Base-by-base conservation (phyloP, 2,329 filamentous ascomycete species). In the Lachnellula occidentalis region DNA sequence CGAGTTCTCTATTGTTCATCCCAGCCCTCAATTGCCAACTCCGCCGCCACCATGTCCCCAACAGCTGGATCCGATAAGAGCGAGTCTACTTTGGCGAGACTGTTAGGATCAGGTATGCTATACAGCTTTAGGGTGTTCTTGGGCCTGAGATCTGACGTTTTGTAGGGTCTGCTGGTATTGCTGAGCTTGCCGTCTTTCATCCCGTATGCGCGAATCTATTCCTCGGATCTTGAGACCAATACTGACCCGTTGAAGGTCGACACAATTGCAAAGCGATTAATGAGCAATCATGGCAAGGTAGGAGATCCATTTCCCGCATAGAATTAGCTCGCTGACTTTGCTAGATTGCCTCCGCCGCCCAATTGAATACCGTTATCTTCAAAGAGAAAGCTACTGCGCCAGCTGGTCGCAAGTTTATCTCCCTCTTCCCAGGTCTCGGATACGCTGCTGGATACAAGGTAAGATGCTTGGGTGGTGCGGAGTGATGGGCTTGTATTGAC, bases 391-490 rank as follows among this genome's bases (percentile, higher is more conserved):
- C 92, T 62, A 68, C 74, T 57, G 92, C 90, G 27, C 72, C 90
- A 5, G 64, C 81, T 34, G 79, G 80, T 53, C 78, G 78, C 66
- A 96, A 96, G 72, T 96, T 97, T 74, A 81, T 96, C 69, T 96
- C 92, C 43, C 82, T 99, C 46, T 99, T 99, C 77, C 94, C 94
- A 34, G 94, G 94, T 69, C 82, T 99, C 57, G 94, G 94, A 69
- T 99, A 99, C 73, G 94, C 94, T 55, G 94, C 94, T 54, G 92
- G 92, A 58, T 99, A 99, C 81, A 99, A 99, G 82, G 86, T 86
- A 66, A 51, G 71, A 52, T 21, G 8, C 12, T n/a, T 8, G 15
- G n/a, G 6, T 42, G 17, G 19, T 46, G 7, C 12, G 21, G 4
- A 46, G 15, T 47, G 31, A 2, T 34, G 3, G 37, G 37, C 11